phyloP scores from a whole-genome alignment of 1,139 yeast species.

The Pichia sp. region DNA sequence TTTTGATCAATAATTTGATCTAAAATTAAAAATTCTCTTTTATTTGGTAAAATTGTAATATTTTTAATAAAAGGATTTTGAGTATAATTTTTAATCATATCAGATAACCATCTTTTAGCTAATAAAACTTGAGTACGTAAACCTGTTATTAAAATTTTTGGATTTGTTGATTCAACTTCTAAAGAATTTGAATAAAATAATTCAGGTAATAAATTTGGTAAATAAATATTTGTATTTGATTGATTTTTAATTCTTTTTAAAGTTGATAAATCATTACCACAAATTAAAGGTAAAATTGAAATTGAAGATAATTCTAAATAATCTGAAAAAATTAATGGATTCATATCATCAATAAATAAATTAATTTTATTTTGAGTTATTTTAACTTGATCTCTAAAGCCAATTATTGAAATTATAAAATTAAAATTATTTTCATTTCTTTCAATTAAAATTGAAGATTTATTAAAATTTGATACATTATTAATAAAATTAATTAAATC shows the following conservation, averaged over 20 bases:
- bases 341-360: slow-evolving; percentile 47
- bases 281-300: slow-evolving; percentile 61
- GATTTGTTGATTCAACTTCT: slow-evolving; percentile 21
- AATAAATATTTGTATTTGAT: slow-evolving; percentile 53
- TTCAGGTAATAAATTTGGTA: slow-evolving; percentile 58
- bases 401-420: slow-evolving; percentile 21
- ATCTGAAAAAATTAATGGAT: slow-evolving; percentile 45
- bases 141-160: slow-evolving; percentile 38
- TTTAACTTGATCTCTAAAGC: slow-evolving; percentile 33
- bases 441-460: slow-evolving; percentile 25
- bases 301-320: slow-evolving; percentile 40
- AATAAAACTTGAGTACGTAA: slow-evolving; percentile 38
- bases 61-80: slow-evolving; percentile 45
- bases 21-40: slow-evolving; percentile 37
- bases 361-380: slow-evolving; percentile 53
- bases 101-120: slow-evolving; percentile 33
- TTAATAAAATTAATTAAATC: slow-evolving; percentile 21
- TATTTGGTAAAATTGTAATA: slow-evolving; percentile 41
- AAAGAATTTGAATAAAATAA: slow-evolving; percentile 31
- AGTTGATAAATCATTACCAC: slow-evolving; percentile 57
- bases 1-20: slow-evolving; percentile 13
- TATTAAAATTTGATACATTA: slow-evolving; percentile 22
- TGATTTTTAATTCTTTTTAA: slow-evolving; percentile 57
- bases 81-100: slow-evolving; percentile 37
- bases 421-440: slow-evolving; percentile 10